These are phyloP conservation scores for Penicillium antarcticum DNA, from an alignment of 495 filamentous ascomycete species.

Conservation along the genomic window DNA sequence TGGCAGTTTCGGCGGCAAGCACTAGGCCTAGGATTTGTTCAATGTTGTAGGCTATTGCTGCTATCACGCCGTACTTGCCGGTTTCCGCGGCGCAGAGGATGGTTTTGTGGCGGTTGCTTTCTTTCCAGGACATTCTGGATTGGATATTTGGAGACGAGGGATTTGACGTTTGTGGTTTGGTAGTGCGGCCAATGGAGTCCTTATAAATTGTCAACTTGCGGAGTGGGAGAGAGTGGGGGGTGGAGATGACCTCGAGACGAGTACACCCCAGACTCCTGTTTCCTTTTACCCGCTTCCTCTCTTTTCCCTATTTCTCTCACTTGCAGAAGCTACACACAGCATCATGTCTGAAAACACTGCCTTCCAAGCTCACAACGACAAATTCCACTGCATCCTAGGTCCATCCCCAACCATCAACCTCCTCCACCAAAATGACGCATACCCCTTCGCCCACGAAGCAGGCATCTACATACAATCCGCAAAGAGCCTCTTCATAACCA, in stretches of 20 bases:
- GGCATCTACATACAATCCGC: conserved; percentile 50
- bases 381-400: conserved; percentile 31
- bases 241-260: no score
- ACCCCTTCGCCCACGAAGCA: conserved; percentile 57
- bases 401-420: conserved; percentile 26
- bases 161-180: no score
- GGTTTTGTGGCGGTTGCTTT: conserved; percentile 14
- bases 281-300: no score
- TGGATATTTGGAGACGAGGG: no score
- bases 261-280: no score
- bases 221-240: no score
- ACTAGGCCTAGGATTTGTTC: conserved; percentile 70
- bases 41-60: conserved; percentile 74
- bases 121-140: conserved; percentile 12
- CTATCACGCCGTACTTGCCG: conserved; percentile 65
- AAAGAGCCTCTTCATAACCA: conserved; percentile 57
- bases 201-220: background rate
- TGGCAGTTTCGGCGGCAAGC: conserved; percentile 62
- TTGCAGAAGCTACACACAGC: background rate
- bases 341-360: background rate
- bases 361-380: conserved; percentile 22
- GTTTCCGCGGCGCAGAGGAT: conserved; percentile 62
- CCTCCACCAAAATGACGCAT: conserved; percentile 29
- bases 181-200: background rate
- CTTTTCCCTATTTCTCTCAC: no score